Conservation (phyloP, 2,329 filamentous ascomycete genomes). For the Cordyceps tenuipes region DNA sequence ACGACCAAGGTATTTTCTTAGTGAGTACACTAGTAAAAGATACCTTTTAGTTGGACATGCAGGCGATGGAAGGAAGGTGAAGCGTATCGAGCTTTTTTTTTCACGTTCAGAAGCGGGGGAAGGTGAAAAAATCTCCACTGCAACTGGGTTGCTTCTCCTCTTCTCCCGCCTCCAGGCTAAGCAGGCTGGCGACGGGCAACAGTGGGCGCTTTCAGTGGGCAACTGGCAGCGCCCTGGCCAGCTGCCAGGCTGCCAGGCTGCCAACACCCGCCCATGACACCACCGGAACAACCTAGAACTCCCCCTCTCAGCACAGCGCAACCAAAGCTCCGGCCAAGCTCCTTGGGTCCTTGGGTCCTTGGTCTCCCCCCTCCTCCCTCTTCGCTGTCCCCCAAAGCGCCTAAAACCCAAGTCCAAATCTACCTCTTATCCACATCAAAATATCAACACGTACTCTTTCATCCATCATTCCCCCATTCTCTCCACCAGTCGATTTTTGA, state of each 20-base stretch:
- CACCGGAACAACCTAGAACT: too few relatives aligned
- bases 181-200: neutral
- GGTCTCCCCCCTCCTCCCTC: constrained; percentile 13
- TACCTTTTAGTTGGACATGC: neutral
- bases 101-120: constrained; percentile 3
- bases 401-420: constrained; percentile 18
- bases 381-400: constrained; percentile 5
- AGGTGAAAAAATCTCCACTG: constrained; percentile 9
- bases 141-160: neutral
- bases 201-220: neutral
- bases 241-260: too few relatives aligned
- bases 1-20: neutral
- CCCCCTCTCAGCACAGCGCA: neutral
- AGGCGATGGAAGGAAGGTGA: constrained; percentile 11
- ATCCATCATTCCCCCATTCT: constrained; percentile 19
- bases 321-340: neutral
- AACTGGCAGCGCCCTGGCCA: neutral
- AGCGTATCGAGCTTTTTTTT: constrained; percentile 5
- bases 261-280: neutral
- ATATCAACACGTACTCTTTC: constrained; percentile 25
- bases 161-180: neutral
- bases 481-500: constrained; percentile 16
- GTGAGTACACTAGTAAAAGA: neutral
- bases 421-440: constrained; percentile 20
- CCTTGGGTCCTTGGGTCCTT: neutral